phyloP scores from a whole-genome alignment of 371 early-diverging fungal genomes.

The Mucor piriformis region DNA sequence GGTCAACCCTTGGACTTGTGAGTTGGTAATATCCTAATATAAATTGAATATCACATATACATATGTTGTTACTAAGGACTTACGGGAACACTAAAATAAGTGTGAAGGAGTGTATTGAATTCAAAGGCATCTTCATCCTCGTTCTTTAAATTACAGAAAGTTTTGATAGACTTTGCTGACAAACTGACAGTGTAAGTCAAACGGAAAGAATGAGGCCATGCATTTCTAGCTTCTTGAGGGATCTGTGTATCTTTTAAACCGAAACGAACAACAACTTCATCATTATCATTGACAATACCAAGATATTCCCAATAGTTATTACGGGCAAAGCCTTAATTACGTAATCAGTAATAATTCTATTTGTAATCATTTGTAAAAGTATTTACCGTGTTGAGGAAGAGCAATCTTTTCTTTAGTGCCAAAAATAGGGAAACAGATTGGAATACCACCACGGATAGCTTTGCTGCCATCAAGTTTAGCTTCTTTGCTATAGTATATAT shows the following conservation, averaged over 20 bases:
- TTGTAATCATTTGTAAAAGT: background rate
- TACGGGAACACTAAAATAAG: constrained; percentile 83
- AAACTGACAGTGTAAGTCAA: constrained; percentile 83
- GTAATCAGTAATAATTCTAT: background rate
- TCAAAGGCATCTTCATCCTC: constrained; percentile 68
- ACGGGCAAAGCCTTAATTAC: constrained; percentile 81
- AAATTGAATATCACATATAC: background rate
- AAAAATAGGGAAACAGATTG: constrained; percentile 85
- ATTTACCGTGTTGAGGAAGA: constrained; percentile 71
- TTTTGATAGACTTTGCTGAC: constrained; percentile 66
- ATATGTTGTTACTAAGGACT: constrained; percentile 5
- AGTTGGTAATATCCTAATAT: constrained; percentile 60
- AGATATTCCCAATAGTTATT: constrained; percentile 70
- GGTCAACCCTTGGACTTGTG: constrained; percentile 65
- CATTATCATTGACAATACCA: constrained; percentile 57
- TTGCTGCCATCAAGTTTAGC: constrained; percentile 80
- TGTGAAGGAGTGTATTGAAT: constrained; percentile 89
- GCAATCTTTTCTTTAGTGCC: constrained; percentile 61
- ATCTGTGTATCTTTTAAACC: constrained; percentile 65
- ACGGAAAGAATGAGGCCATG: constrained; percentile 78
- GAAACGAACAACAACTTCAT: constrained; percentile 69
- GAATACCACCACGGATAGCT: constrained; percentile 87
- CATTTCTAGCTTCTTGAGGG: constrained; percentile 54
- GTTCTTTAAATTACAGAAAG: constrained; percentile 73
- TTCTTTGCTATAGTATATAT: constrained; percentile 48